Base-by-base conservation (phyloP, 352 stramenopile genomes). In the Phytophthora fragariae region DNA sequence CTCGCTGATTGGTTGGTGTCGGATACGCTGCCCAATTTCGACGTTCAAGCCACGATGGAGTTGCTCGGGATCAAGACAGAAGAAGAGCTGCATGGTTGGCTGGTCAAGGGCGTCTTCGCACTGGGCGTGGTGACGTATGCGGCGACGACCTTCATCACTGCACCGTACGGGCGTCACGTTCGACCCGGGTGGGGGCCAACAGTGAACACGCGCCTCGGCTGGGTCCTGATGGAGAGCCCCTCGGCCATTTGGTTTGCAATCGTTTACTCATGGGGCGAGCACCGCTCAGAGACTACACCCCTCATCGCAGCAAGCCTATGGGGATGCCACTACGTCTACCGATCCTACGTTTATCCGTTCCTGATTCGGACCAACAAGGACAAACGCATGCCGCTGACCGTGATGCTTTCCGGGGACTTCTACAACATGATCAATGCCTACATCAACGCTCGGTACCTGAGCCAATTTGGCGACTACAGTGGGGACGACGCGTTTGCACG, bases 381-480 rank as follows among this genome's bases (percentile, higher is more conserved):
- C 59, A 92, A 92, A 62, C 75, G 68, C 47, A 92, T 94, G 83
- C 86, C 86, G 12, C 47, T 92, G 53, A 83, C 73, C 5, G 74
- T 94, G 21, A 71, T 88, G 70, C 76, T 91, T 21, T 62, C 65
- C 0, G 86, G 81, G 5, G 81, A 85, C 62, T 79, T 81, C 44
- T 94, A 90, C 75, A 94, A 94, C 63, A 15, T 85, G 24, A 81
- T 94, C 57, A 94, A 94, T 62, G 82, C 85, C 17, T 90, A 90
- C 65, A 72, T 92, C 52, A 94, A 94, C 68, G 86, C 83, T 14
- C 76, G 84, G 46, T 86, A 91, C 57, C 60, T 94, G 66, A 86
- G 79, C 29, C 68, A 91, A 46, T 89, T 85, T 56, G 85, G 83
- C 5, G 75, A 88, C 72, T 92, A 92, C 75, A 62, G 54, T 7